These are phyloP conservation scores for Plenodomus tracheiphilus DNA, from an alignment of 2,329 filamentous ascomycete genomes.

Conservation along the genomic window DNA sequence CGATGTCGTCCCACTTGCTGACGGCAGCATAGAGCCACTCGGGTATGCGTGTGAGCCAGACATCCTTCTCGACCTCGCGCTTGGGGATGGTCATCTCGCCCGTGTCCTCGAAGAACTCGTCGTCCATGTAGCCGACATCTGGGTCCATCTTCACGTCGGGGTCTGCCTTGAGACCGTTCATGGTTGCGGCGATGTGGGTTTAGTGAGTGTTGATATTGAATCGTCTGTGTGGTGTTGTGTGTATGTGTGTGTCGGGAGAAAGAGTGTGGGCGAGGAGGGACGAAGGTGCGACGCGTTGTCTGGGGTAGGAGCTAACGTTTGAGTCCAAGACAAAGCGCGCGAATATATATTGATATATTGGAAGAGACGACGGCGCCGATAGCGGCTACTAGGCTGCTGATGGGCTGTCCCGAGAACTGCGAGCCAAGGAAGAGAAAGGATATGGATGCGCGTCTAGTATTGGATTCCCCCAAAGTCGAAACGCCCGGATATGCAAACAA, in stretches of 20 bases:
- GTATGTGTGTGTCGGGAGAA: not conserved
- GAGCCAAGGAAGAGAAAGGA: too few relatives aligned
- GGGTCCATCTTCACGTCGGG: constrained; percentile 42
- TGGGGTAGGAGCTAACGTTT: too few relatives aligned
- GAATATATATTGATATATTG: too few relatives aligned
- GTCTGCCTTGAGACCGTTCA: constrained; percentile 48
- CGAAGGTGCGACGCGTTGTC: not conserved
- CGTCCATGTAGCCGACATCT: constrained; percentile 42
- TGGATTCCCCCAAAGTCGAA: too few relatives aligned
- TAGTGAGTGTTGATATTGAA: not conserved
- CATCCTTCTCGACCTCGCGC: constrained; percentile 28
- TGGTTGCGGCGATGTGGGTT: constrained; percentile 14
- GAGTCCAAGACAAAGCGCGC: too few relatives aligned
- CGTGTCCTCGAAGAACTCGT: constrained; percentile 50
- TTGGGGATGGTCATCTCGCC: constrained; percentile 46
- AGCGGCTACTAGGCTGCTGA: too few relatives aligned
- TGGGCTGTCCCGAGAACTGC: too few relatives aligned
- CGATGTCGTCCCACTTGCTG: constrained; percentile 41
- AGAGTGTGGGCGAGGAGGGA: too few relatives aligned
- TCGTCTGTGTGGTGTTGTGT: not conserved
- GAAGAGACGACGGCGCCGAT: too few relatives aligned
- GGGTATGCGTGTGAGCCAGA: constrained; percentile 46
- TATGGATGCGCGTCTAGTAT: too few relatives aligned
- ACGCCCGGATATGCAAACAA: too few relatives aligned
- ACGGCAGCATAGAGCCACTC: constrained; percentile 45